Evolutionary conservation across 2,329 filamentous ascomycete genomes (phyloP).

Genomic region (Knoxdaviesia capensis): DNA sequence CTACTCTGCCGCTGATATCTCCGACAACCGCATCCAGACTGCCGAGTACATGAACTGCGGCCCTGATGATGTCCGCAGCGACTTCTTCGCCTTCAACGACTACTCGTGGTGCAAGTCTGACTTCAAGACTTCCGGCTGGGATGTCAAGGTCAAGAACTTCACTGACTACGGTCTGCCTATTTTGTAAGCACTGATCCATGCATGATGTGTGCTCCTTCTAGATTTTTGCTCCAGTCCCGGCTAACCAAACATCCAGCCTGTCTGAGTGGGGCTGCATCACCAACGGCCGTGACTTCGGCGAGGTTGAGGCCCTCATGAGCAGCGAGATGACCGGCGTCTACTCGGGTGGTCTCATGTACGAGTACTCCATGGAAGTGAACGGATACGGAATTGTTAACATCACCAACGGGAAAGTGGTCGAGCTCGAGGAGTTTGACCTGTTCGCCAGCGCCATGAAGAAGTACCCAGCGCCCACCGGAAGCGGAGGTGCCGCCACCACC

Average conservation of each 20-base stretch:
- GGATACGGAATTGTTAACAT: slow-evolving; percentile 64
- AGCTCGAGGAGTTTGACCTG: slow-evolving; percentile 39
- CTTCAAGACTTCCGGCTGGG: slow-evolving; percentile 58
- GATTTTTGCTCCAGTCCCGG: neutral
- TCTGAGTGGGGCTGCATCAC: slow-evolving; percentile 86
- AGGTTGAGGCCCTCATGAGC: slow-evolving; percentile 63
- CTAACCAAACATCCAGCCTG: slow-evolving; percentile 24
- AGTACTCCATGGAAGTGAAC: slow-evolving; percentile 68
- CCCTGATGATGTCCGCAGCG: slow-evolving; percentile 59
- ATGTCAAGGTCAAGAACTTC: slow-evolving; percentile 75
- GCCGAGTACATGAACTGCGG: slow-evolving; percentile 91
- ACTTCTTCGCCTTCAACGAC: slow-evolving; percentile 82
- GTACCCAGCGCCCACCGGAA: slow-evolving; percentile 28
- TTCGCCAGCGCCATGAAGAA: slow-evolving; percentile 26
- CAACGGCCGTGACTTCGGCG: slow-evolving; percentile 63
- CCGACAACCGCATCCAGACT: slow-evolving; percentile 69
- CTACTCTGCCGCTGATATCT: slow-evolving; percentile 62
- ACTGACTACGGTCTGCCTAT: slow-evolving; percentile 71
- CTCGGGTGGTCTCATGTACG: slow-evolving; percentile 90
- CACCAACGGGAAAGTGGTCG: slow-evolving; percentile 30
- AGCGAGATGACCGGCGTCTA: slow-evolving; percentile 72
- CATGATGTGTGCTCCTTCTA: neutral
- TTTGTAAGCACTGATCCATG: slow-evolving; percentile 28
- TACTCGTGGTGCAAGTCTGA: slow-evolving; percentile 69
- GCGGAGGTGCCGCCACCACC: slow-evolving; percentile 26